phyloP scores from a whole-genome alignment of 208 protist genomes.

The Angomonas ambiguus region DNA sequence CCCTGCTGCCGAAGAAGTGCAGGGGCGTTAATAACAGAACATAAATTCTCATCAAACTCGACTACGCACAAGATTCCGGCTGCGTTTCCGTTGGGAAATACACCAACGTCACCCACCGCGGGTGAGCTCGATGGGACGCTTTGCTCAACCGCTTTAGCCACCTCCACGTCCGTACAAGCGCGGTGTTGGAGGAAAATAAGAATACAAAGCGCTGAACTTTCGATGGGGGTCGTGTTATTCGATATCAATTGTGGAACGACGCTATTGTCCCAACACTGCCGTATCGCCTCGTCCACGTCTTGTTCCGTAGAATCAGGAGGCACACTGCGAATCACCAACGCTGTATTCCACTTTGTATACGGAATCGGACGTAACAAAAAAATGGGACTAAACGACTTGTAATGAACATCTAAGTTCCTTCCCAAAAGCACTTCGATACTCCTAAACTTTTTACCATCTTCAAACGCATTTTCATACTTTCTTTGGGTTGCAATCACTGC shows the following conservation, averaged over 20 bases:
- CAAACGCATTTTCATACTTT: conserved; percentile 81
- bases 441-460: conserved; percentile 75
- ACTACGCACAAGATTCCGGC: background rate
- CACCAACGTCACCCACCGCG: background rate
- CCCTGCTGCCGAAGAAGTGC: background rate
- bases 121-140: background rate
- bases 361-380: conserved; percentile 66
- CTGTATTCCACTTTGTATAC: conserved; percentile 48
- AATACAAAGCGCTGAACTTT: conserved; percentile 56
- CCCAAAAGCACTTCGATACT: conserved; percentile 77
- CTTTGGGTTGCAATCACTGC: conserved; percentile 82
- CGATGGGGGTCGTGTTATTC: conserved; percentile 20
- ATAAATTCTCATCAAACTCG: conserved; percentile 8
- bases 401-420: conserved; percentile 60
- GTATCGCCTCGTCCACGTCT: conserved; percentile 42
- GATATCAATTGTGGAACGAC: conserved; percentile 27
- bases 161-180: background rate
- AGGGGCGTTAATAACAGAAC: conserved; percentile 2
- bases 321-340: conserved; percentile 48
- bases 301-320: conserved; percentile 17
- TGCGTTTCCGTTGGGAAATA: background rate
- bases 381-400: conserved; percentile 57
- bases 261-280: conserved; percentile 36
- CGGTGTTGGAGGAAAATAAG: conserved; percentile 24
- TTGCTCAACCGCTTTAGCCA: background rate